Conservation (phyloP, 208 protist species). For the Leishmania gerbilli region DNA sequence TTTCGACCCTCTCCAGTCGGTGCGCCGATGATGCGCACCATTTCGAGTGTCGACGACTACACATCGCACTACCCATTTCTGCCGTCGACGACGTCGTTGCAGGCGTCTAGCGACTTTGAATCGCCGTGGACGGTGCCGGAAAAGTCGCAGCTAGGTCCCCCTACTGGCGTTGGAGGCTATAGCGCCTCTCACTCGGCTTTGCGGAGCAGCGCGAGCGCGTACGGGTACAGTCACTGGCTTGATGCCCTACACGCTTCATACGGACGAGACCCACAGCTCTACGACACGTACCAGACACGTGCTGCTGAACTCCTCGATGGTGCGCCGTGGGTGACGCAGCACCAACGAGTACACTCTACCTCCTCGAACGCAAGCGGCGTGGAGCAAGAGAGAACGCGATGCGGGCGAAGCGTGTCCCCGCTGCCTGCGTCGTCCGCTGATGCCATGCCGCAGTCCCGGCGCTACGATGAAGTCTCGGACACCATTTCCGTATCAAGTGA, state of each 20-base stretch:
- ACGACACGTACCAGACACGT: conserved; percentile 16
- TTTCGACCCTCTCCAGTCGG: neutral
- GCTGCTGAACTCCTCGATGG: conserved; percentile 16
- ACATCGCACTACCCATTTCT: conserved; percentile 7
- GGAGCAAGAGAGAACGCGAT: neutral
- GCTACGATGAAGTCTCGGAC: conserved; percentile 2
- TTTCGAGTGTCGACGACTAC: conserved; percentile 9
- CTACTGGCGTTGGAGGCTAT: neutral
- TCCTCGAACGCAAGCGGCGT: neutral
- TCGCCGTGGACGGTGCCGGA: conserved; percentile 6
- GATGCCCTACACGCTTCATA: conserved; percentile 24
- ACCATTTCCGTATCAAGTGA: conserved; percentile 8
- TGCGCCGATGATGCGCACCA: conserved; percentile 1
- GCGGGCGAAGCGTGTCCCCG: neutral
- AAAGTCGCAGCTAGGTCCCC: neutral
- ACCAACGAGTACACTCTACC: neutral
- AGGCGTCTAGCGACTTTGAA: neutral
- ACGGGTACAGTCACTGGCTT: conserved; percentile 26
- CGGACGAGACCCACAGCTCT: conserved; percentile 20
- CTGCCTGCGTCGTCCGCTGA: neutral
- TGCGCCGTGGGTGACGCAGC: conserved; percentile 21
- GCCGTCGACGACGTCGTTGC: conserved; percentile 1
- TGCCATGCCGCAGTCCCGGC: too few relatives aligned
- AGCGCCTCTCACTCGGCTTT: neutral
- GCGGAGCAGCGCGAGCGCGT: conserved; percentile 2